Conservation (phyloP, 1,284 basidiomycete genomes). For the Fomitopsis palustris region DNA sequence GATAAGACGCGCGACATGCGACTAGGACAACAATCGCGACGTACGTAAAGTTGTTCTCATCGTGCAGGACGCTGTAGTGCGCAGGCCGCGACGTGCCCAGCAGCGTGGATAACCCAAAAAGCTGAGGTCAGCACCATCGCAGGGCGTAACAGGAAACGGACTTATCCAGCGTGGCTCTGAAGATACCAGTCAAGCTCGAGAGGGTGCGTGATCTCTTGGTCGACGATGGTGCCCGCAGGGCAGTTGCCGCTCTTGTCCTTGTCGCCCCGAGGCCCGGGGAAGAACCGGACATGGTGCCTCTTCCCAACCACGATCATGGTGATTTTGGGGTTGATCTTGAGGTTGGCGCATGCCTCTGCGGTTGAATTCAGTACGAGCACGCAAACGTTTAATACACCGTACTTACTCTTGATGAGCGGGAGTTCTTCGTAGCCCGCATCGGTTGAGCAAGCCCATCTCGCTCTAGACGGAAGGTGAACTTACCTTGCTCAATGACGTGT, state of each 20-base stretch:
- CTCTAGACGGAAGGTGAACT: slow-evolving; percentile 10
- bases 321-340: slow-evolving; percentile 59
- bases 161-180: slow-evolving; percentile 64
- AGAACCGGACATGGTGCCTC: slow-evolving; percentile 75
- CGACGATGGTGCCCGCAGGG: slow-evolving; percentile 72
- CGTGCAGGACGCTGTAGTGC: slow-evolving; percentile 65
- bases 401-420: slow-evolving; percentile 50
- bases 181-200: slow-evolving; percentile 81
- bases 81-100: slow-evolving; percentile 51
- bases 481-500: slow-evolving; percentile 61
- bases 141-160: slow-evolving; percentile 1
- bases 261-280: slow-evolving; percentile 53
- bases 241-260: slow-evolving; percentile 67
- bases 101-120: slow-evolving; percentile 24
- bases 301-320: slow-evolving; percentile 77
- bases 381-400: neutral
- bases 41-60: slow-evolving; percentile 54
- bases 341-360: slow-evolving; percentile 52
- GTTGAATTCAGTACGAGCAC: slow-evolving; percentile 4
- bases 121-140: slow-evolving; percentile 9
- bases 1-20: neutral
- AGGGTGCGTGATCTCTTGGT: slow-evolving; percentile 66
- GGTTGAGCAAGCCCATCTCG: slow-evolving; percentile 4
- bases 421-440: slow-evolving; percentile 40
- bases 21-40: slow-evolving; percentile 16